Evolutionary conservation across 129 eudicot genomes (phyloP), one percentile per base, ranked within the genome.

Genomic region (Flaveria robusta): DNA sequence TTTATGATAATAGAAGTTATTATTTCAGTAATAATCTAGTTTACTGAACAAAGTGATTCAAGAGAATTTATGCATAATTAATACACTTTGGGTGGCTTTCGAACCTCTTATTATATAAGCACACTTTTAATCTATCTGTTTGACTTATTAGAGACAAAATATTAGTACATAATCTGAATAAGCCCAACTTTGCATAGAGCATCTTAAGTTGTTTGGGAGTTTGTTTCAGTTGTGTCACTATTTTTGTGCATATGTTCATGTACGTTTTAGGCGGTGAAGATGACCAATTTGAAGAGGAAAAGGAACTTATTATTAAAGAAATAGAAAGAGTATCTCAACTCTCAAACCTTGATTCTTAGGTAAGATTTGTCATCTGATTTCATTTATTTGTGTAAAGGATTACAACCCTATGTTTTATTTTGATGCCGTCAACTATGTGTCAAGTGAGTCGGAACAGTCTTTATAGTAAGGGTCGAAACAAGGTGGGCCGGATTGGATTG

Each of bases 221-320:
- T 58, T 65, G 56, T 12, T 72, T 64, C 13, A 12, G 29, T 37
- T 18, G 31, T 49, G 8, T 26, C 16, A 2, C 41, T 37, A 62
- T 41, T 55, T 26, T 75, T 34, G 52, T 59, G 59, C 52, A 63
- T 71, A 55, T 64, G 75, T 62, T 72, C 75, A 26, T 54, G 8
- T n/a, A 34, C 59, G 41, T 55, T 42, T 67, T 87, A 93, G 97
- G 98, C 23, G 86, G 87, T 39, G 98, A 93, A 34, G 97, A 93
- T 46, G 97, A 93, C 68, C 96, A 93, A 70, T 91, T 93, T 84
- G 98, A 93, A 82, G 98, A 93, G 81, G 98, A 93, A 77, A 93
- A 90, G 78, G 98, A 93, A 82, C 85, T 93, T 75, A 88, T 93
- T 42, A 88, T 91, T 58, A 93, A 93, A 85, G 97, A 93, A 82